Evolutionary conservation across 1,284 basidiomycete genomes (phyloP), one percentile per base, ranked within the genome.

Genomic region (Ceratobasidium sp.): DNA sequence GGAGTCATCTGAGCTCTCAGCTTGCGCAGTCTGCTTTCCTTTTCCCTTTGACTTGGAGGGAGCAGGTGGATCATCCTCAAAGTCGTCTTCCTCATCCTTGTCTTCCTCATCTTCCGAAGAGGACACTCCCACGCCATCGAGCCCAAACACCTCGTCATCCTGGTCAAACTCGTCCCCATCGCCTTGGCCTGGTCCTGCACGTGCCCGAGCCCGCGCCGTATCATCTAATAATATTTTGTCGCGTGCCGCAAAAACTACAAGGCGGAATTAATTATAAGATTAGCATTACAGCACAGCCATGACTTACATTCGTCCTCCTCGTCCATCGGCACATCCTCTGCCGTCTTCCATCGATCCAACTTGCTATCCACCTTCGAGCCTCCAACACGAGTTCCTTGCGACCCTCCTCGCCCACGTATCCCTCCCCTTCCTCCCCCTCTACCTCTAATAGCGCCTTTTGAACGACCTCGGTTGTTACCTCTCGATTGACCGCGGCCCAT

Each of bases 161-260:
- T 88, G 86, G 61, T 87, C 88, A 26, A 85, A 85, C 51, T 87
- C 88, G 70, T 86, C 86, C 23, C 86, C 87, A 51, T 83, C 82
- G 23, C 80, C 82, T 61, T 75, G 44, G 26, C 83, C 82, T 12
- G 73, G 73, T 1, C 73, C 73, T 10, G 73, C 73, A 67, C 73
- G 73, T 26, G 73, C 73, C 7, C 73, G 44, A 23, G 73, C 73
- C 40, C 73, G 73, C n/a, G 85, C 84, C 51, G 87, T 87, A 13
- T 89, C 91, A 69, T 94, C 91, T 7, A 97, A 87, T 12, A 95
- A 87, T 79, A 97, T 94, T 83, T 91, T 90, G 83, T 98, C 96
- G 73, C 91, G 89, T 77, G 89, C 89, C 0, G 87, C 86, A 83
- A 94, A 92, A 82, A 94, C 93, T 94, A 63, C 20, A 67, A 56